Evolutionary conservation across 139 green algal species (phyloP).

Genomic region (Haematococcus lacustris): DNA sequence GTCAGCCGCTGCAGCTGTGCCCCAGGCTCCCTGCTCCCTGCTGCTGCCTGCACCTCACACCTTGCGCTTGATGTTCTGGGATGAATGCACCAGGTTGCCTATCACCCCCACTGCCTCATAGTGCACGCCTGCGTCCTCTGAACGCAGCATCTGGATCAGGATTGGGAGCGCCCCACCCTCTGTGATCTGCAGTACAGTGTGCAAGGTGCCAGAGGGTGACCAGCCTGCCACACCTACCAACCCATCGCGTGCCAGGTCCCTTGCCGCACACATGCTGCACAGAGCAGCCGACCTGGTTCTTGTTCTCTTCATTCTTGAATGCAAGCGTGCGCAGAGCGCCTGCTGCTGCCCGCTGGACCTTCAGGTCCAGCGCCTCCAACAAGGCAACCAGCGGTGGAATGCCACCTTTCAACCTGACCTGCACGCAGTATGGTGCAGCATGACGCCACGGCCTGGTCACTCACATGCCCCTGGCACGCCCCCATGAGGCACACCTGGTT

Average conservation of each 20-base stretch:
- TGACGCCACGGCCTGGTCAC: too few species aligned
- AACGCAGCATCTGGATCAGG: constrained; percentile 92
- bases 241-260: too few species aligned
- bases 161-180: constrained; percentile 80
- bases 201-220: too few species aligned
- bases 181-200: constrained; percentile 77
- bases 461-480: too few species aligned
- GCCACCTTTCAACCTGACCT: constrained; percentile 69
- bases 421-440: too few species aligned
- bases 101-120: constrained; percentile 98
- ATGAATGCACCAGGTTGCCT: constrained; percentile 91
- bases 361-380: constrained; percentile 76
- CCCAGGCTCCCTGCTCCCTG: too few species aligned
- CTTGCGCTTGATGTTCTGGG: constrained; percentile 38
- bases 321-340: constrained; percentile 88
- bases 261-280: too few species aligned
- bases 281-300: constrained; percentile 70
- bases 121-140: constrained; percentile 81
- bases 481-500: constrained; percentile 65
- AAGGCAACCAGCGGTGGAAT: constrained; percentile 88
- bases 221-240: too few species aligned
- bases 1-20: too few species aligned
- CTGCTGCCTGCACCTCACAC: too few species aligned
- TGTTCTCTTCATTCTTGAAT: constrained; percentile 99
- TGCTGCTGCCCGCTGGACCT: constrained; percentile 76